Evolutionary conservation across 371 early-diverging fungal genomes (phyloP), one percentile per base, ranked within the genome.

Genomic region (Rhizopus microsporus): DNA sequence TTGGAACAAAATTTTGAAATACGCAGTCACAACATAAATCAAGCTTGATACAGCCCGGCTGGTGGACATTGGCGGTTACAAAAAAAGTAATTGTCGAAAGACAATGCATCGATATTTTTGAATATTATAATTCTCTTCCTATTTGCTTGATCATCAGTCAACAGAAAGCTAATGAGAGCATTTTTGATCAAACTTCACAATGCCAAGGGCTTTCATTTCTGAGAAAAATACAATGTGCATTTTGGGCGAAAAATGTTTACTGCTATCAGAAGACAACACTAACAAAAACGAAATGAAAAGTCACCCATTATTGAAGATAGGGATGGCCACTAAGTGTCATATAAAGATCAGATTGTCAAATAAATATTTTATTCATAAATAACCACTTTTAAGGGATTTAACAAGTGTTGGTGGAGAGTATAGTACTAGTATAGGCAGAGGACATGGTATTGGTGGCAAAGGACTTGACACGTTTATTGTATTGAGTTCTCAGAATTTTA

Each of bases 291-390:
- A 53, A 53, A 53, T 53, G n/a, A 23, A 42, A 53, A 42, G 32
- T 42, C 54, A 42, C 54, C 43, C 43, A 53, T 53, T 53, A 53
- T 39, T 39, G 54, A 43, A 53, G 43, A 42, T 53, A 53, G 42
- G 4, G 30, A 53, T 9, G 54, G 54, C 32, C 23, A 53, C 42
- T 42, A 53, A 53, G 40, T 7, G 42, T 39, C 43, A 53, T 53
- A 53, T 32, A 53, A 53, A 53, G 54, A 53, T 53, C 23, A 4
- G 42, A 53, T 42, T 53, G 30, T 53, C 4, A 53, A 53, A 53
- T 43, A 42, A 42, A 53, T 53, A 31, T 42, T 54, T 54, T 54
- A 40, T 54, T 53, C 17, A 43, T 43, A 43, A 43, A 43, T 43
- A 3, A 17, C 15, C 3, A 43, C 44, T 43, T 43, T 43, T 43